Evolutionary conservation across 2,329 filamentous ascomycete genomes (phyloP).

Genomic region (Herpotrichia juniperi): DNA sequence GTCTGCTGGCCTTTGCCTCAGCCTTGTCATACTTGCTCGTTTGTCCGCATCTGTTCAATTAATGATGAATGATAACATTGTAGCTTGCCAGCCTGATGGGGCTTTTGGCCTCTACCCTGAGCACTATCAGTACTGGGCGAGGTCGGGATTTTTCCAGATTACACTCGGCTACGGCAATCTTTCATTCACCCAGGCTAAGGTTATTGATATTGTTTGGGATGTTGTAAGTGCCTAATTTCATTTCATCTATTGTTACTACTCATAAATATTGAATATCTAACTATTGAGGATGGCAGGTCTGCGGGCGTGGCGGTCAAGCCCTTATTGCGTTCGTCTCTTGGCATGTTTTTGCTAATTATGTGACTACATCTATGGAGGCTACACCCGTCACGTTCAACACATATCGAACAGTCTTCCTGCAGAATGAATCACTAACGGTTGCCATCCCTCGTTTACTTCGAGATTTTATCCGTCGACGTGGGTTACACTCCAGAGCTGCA

Average conservation of each 20-base stretch:
- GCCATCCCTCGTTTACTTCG: neutral
- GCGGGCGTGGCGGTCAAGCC: constrained; percentile 27
- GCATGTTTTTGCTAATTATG: constrained; percentile 22
- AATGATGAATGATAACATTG: no score
- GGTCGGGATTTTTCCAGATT: constrained; percentile 27
- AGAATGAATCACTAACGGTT: constrained; percentile 6
- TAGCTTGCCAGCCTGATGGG: no score
- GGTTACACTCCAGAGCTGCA: constrained; percentile 12
- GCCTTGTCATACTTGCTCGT: no score
- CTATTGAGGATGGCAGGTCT: constrained; percentile 10
- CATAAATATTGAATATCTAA: neutral
- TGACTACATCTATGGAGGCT: constrained; percentile 26
- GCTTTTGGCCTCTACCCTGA: no score
- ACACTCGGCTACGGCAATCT: constrained; percentile 18
- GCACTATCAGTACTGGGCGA: constrained; percentile 14
- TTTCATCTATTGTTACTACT: neutral
- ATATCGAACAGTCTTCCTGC: constrained; percentile 23
- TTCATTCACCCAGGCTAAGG: constrained; percentile 23
- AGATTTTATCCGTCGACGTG: constrained; percentile 7
- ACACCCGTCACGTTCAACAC: constrained; percentile 22
- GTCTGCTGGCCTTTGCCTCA: no score
- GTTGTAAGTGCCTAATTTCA: constrained; percentile 15
- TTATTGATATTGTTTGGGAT: constrained; percentile 29
- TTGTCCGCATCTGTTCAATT: no score
- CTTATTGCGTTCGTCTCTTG: constrained; percentile 24